Evolutionary conservation across 805 yeast species (phyloP).

Genomic region (Cyberlindnera maclurae): DNA sequence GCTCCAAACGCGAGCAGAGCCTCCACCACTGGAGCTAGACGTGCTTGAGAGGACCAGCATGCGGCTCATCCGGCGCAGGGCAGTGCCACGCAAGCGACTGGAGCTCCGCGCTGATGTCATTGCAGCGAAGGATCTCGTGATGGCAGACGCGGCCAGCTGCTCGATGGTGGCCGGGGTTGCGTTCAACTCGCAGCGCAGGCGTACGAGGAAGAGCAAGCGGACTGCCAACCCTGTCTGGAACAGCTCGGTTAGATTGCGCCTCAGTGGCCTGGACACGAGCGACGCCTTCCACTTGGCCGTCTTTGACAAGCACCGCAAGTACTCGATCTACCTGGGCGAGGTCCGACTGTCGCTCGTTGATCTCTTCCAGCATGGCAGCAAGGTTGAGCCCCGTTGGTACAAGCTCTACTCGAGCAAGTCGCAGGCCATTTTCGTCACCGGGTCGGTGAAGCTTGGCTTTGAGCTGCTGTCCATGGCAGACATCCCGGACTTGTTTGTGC

Average conservation of each 20-base stretch:
- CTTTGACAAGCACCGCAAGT: conserved; percentile 22
- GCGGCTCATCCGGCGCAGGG: conserved; percentile 9
- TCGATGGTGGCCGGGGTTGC: conserved; percentile 21
- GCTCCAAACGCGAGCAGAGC: no score
- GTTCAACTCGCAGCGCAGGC: conserved; percentile 17
- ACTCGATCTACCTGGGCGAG: conserved; percentile 24
- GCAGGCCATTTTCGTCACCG: conserved; percentile 39
- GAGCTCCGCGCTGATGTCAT: conserved; percentile 15
- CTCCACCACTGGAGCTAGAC: no score
- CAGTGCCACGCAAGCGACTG: conserved; percentile 8
- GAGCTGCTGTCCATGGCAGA: conserved; percentile 26
- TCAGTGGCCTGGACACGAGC: conserved; percentile 5
- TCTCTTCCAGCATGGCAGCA: conserved; percentile 12
- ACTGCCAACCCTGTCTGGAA: conserved; percentile 23
- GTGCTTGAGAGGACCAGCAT: no score
- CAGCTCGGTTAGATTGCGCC: conserved; percentile 10
- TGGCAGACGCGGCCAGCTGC: conserved; percentile 10
- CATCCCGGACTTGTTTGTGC: conserved; percentile 13
- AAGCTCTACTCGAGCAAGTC: conserved; percentile 34
- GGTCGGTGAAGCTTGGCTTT: conserved; percentile 38
- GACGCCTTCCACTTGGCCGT: conserved; percentile 19
- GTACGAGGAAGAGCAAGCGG: conserved; percentile 15
- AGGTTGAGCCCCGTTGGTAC: conserved; percentile 34
- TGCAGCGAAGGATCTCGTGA: conserved; percentile 20
- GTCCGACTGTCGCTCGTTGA: conserved; percentile 19